A percentile compares a stretch with the other conserved stretches of the same genome.
Evolutionary conservation across 2,329 filamentous ascomycete genomes (phyloP).

Genomic region (Pestalotiopsis sp.): DNA sequence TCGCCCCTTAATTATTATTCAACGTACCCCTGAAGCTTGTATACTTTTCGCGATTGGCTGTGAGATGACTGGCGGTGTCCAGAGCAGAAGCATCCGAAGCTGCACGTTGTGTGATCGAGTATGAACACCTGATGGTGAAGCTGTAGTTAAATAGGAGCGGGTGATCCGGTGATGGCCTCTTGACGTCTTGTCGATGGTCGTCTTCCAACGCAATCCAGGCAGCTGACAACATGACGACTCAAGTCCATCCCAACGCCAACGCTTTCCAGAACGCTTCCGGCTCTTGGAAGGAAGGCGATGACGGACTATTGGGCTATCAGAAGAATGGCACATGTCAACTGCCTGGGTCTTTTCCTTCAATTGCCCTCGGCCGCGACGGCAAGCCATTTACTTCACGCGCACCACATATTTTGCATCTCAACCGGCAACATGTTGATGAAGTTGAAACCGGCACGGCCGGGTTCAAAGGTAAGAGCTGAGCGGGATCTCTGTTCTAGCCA

Average conservation of each 20-base stretch:
- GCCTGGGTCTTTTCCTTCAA: neutral
- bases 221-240: constrained; percentile 8
- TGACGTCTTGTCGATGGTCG: neutral
- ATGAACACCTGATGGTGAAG: neutral
- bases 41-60: neutral
- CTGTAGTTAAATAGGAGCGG: constrained; percentile 1
- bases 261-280: constrained; percentile 20
- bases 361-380: constrained; percentile 5
- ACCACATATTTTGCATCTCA: neutral
- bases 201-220: neutral
- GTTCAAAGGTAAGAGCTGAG: neutral
- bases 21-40: neutral
- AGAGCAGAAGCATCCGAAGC: neutral
- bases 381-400: neutral
- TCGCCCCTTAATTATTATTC: neutral
- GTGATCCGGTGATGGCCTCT: neutral
- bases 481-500: neutral
- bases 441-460: neutral
- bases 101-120: neutral
- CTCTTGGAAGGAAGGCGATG: constrained; percentile 23
- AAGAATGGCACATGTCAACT: neutral
- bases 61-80: neutral
- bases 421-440: constrained; percentile 18
- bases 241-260: constrained; percentile 7
- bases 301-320: neutral